Conservation (phyloP, 1,284 basidiomycete species). For the Tylopilus sp. region DNA sequence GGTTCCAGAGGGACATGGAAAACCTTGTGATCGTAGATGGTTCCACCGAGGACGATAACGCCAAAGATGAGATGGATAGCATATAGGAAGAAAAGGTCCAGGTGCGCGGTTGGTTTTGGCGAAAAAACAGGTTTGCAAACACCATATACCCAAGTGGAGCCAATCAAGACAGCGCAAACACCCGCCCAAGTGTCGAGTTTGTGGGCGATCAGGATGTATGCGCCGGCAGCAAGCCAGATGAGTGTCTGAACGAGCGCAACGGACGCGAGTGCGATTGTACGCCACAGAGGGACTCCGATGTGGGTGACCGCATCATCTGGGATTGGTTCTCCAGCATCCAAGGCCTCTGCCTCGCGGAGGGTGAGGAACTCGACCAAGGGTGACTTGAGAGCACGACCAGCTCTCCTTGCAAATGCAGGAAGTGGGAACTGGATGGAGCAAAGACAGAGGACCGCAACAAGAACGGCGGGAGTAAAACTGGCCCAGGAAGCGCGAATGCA, state of each 20-base stretch:
- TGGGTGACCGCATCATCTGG: slow-evolving; percentile 4
- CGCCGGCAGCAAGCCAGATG: slow-evolving; percentile 42
- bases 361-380: slow-evolving; percentile 42
- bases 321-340: slow-evolving; percentile 5
- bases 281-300: slow-evolving; percentile 47
- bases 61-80: slow-evolving; percentile 35
- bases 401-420: slow-evolving; percentile 19
- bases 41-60: slow-evolving; percentile 37
- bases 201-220: slow-evolving; percentile 34
- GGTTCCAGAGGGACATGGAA: slow-evolving; percentile 32
- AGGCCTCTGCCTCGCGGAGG: slow-evolving; percentile 45
- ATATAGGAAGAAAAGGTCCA: slow-evolving; percentile 45
- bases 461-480: slow-evolving; percentile 45
- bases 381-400: slow-evolving; percentile 17
- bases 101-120: slow-evolving; percentile 41
- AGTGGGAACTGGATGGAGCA: slow-evolving; percentile 36
- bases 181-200: slow-evolving; percentile 24
- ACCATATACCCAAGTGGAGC: slow-evolving; percentile 49
- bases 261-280: slow-evolving; percentile 48
- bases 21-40: slow-evolving; percentile 37
- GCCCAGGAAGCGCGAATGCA: slow-evolving; percentile 60
- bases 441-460: slow-evolving; percentile 48
- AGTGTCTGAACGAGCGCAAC: slow-evolving; percentile 42
- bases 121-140: slow-evolving; percentile 38
- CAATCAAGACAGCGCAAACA: slow-evolving; percentile 34